These are phyloP conservation scores for Leptosphaerulina australis DNA, from an alignment of 2,329 filamentous ascomycete genomes.

Conservation along the genomic window DNA sequence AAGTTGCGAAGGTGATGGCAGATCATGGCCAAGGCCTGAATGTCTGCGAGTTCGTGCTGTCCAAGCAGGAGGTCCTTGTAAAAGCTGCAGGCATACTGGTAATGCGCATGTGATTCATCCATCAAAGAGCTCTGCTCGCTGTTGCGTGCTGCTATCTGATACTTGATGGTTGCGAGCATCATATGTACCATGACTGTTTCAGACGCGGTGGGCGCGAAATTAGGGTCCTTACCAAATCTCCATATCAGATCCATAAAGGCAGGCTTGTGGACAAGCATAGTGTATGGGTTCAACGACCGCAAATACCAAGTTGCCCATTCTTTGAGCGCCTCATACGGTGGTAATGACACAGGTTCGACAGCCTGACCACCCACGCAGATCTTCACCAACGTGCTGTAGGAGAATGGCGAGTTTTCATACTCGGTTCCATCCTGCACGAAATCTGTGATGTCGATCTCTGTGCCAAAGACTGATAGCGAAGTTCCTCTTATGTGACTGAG, in stretches of 20 bases:
- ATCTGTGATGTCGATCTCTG: constrained; percentile 77
- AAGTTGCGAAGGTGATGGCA: constrained; percentile 76
- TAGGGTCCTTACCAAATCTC: constrained; percentile 72
- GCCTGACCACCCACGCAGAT: constrained; percentile 64
- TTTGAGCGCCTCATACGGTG: constrained; percentile 66
- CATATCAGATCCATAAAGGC: constrained; percentile 75
- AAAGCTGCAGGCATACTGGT: constrained; percentile 74
- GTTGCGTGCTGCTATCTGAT: constrained; percentile 77
- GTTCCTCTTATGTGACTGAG: constrained; percentile 78
- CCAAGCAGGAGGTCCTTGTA: constrained; percentile 69
- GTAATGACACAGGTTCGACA: constrained; percentile 64
- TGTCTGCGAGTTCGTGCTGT: constrained; percentile 66
- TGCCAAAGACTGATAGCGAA: constrained; percentile 76
- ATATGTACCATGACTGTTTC: constrained; percentile 77
- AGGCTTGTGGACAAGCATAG: constrained; percentile 78
- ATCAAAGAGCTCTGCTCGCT: constrained; percentile 57
- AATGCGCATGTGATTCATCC: constrained; percentile 74
- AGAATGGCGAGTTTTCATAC: constrained; percentile 63
- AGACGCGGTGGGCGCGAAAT: constrained; percentile 65
- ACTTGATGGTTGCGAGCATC: constrained; percentile 78
- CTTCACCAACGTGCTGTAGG: constrained; percentile 71
- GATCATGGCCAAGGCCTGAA: constrained; percentile 76
- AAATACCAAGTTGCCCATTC: constrained; percentile 79
- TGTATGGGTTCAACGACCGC: constrained; percentile 71
- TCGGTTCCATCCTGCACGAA: constrained; percentile 72